phyloP scores from a whole-genome alignment of 768 basidiomycete species.

The Kwoniella sp. region DNA sequence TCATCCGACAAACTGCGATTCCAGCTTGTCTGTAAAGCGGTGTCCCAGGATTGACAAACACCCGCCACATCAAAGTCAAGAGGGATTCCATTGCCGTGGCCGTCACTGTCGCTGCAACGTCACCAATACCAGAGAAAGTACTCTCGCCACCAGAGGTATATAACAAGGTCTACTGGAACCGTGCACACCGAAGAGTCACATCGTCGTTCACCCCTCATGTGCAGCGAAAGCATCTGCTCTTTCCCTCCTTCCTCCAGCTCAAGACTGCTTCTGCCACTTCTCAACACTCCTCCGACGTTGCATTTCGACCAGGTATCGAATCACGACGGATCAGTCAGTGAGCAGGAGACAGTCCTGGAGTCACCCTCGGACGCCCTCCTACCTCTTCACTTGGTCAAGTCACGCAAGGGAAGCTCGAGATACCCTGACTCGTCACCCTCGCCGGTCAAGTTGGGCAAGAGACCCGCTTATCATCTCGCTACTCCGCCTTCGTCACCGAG shows the following conservation, averaged over 20 bases:
- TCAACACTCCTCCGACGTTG: slow-evolving; percentile 20
- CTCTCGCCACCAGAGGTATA: too few species aligned
- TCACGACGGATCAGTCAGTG: slow-evolving; percentile 23
- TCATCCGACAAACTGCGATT: too few species aligned
- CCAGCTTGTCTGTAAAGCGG: too few species aligned
- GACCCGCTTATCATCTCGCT: slow-evolving; percentile 12
- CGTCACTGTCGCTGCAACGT: background rate
- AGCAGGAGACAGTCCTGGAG: slow-evolving; percentile 26
- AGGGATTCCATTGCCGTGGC: background rate
- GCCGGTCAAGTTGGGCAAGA: slow-evolving; percentile 17
- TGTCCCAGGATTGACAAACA: background rate
- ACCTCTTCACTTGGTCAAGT: background rate
- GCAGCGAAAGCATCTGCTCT: slow-evolving; percentile 11
- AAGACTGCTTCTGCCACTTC: slow-evolving; percentile 5
- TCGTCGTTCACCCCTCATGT: slow-evolving; percentile 11
- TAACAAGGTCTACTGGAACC: background rate
- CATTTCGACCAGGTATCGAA: slow-evolving; percentile 20
- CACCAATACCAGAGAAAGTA: slow-evolving; percentile 25
- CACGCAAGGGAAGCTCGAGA: background rate
- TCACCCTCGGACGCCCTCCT: slow-evolving; percentile 17
- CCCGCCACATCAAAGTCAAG: background rate
- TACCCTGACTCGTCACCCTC: background rate
- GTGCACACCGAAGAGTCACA: background rate
- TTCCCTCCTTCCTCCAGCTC: slow-evolving; percentile 21
- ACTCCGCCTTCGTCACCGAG: slow-evolving; percentile 13